Conservation (phyloP, 257 asterid genomes). For the Anisodus acutangulus region DNA sequence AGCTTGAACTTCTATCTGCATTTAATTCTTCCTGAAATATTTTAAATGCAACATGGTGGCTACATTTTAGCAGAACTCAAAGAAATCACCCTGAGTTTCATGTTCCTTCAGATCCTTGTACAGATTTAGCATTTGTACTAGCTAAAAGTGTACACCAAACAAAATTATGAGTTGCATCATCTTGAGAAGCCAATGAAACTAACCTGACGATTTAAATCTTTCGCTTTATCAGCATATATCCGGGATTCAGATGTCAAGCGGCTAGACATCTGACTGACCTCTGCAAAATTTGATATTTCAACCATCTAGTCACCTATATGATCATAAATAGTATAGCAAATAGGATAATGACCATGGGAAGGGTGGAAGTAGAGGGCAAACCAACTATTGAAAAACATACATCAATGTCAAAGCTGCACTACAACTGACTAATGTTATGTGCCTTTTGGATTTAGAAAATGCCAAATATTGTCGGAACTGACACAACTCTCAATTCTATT, state of each 20-base stretch:
- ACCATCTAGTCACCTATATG: neutral
- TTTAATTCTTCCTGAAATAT: neutral
- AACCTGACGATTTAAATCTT: too few relatives aligned
- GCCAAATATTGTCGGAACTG: neutral
- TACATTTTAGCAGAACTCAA: neutral
- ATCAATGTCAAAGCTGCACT: neutral
- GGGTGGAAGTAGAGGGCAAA: neutral
- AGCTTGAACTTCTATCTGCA: neutral
- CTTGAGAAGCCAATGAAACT: slow-evolving; percentile 22
- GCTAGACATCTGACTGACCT: too few relatives aligned
- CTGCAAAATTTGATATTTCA: too few relatives aligned
- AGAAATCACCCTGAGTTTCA: neutral
- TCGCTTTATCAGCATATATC: too few relatives aligned
- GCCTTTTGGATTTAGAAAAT: neutral
- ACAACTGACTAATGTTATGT: neutral
- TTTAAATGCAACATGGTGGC: neutral
- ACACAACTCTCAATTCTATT: neutral
- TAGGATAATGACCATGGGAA: slow-evolving; percentile 23
- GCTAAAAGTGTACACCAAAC: neutral
- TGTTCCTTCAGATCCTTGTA: neutral
- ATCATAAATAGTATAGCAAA: neutral
- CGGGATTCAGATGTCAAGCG: too few relatives aligned
- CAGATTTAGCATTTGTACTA: neutral
- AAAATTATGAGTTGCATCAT: neutral
- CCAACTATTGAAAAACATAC: neutral